phyloP scores from a whole-genome alignment of 1,284 basidiomycete species.

The Blastosporella zonata region DNA sequence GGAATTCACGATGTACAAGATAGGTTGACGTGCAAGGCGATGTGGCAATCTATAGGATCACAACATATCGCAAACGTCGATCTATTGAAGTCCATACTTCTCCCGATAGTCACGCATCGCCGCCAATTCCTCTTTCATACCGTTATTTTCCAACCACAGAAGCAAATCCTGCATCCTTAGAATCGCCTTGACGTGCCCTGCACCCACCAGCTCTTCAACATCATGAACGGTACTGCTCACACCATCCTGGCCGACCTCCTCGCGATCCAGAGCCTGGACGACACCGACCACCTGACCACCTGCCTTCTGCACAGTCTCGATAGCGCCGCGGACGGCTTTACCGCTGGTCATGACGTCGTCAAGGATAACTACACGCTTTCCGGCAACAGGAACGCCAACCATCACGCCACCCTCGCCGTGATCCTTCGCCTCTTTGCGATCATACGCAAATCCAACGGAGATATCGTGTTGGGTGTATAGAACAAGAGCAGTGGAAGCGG shows the following conservation, averaged over 20 bases:
- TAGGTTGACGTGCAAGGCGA: too few species aligned
- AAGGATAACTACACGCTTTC: conserved; percentile 81
- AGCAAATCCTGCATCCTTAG: conserved; percentile 88
- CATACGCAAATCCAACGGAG: conserved; percentile 84
- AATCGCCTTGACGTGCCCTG: conserved; percentile 69
- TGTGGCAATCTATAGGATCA: too few species aligned
- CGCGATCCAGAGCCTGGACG: conserved; percentile 87
- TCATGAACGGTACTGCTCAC: conserved; percentile 78
- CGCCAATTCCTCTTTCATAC: conserved; percentile 62
- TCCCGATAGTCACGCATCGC: conserved; percentile 82
- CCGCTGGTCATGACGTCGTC: conserved; percentile 98
- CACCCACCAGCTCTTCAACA: conserved; percentile 70
- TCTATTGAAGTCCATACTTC: conserved; percentile 67
- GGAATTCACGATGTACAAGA: too few species aligned
- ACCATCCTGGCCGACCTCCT: conserved; percentile 79
- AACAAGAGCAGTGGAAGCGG: conserved; percentile 82
- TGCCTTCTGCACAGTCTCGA: conserved; percentile 64
- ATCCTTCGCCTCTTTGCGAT: conserved; percentile 94
- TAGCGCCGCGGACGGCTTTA: conserved; percentile 84
- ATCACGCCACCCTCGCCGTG: conserved; percentile 96
- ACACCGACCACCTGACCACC: conserved; percentile 87
- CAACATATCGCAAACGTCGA: too few species aligned
- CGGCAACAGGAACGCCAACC: conserved; percentile 82
- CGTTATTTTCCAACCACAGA: conserved; percentile 73
- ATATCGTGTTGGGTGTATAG: conserved; percentile 67